Base-by-base conservation (phyloP, 169 alveolate species). In the Plasmodium ovale region DNA sequence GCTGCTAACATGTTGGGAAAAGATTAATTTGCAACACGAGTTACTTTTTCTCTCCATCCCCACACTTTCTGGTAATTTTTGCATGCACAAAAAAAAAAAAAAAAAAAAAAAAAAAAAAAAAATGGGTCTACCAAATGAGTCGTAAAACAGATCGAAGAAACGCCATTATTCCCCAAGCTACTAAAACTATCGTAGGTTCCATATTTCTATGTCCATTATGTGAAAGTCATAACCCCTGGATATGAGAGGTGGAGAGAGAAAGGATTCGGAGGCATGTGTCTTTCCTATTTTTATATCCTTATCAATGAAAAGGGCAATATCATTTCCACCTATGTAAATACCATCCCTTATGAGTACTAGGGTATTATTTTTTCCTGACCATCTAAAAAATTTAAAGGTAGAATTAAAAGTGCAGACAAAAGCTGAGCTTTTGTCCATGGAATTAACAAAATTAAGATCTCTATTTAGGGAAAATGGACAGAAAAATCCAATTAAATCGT, bases 361-460 rank as follows among this genome's bases (percentile, higher is more conserved):
- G 5, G 88, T 77, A 29, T 77, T 77, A 5, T 77, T 77, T 44
- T 53, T 77, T 7, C 88, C 88, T 77, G 88, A 77, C 88, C 88
- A 77, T 42, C 42, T 77, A 54, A 60, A 77, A 77, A 77, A 77
- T 27, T 77, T 77, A 77, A 77, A 77, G 12, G 33, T 29, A 2
- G 77, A 60, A 62, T 77, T 77, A 64, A 77, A 77, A 23, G 88
- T 77, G 62, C 73, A 77, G 1, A 77, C 16, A 54, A 77, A 77
- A 42, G 88, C 73, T 29, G 88, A 77, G 31, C 88, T 77, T 53
- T 77, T 77, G 31, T 77, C 88, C 10, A 77, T 47, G 4, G 49
- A 29, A 23, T 51, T 77, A 62, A 77, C 73, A 77, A 77, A 77
- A 64, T 77, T 60, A 53, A 42, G 21, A 47, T 77, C 88, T 77